Conservation (phyloP, 2,329 filamentous ascomycete genomes). For the Seiridium cupressi region DNA sequence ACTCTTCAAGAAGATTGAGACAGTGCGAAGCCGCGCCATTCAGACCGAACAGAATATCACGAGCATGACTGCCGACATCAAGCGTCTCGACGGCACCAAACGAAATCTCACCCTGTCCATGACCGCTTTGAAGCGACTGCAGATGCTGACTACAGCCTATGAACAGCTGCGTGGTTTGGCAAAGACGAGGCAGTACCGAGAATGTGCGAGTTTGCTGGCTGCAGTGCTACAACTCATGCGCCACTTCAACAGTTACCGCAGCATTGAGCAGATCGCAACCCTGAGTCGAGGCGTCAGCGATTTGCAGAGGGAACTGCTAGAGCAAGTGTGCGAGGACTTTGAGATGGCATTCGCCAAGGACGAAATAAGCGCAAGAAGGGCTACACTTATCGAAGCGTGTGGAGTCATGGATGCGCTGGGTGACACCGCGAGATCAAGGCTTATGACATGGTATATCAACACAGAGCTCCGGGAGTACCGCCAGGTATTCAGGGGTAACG, state of each 20-base stretch:
- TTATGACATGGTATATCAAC: conserved; percentile 97
- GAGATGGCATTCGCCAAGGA: conserved; percentile 90
- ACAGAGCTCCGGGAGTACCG: conserved; percentile 94
- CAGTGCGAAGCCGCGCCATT: conserved; percentile 82
- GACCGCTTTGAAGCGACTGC: conserved; percentile 93
- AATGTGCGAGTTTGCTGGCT: conserved; percentile 90
- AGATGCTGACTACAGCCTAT: conserved; percentile 99
- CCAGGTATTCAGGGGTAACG: conserved; percentile 92
- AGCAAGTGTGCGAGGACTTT: conserved; percentile 99
- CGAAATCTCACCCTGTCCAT: conserved; percentile 94
- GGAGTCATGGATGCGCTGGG: conserved; percentile 93
- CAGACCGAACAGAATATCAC: conserved; percentile 95
- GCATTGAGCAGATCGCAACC: conserved; percentile 95
- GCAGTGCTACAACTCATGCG: conserved; percentile 97
- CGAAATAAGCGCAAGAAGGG: conserved; percentile 69
- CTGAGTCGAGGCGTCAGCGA: conserved; percentile 91
- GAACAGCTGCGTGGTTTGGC: conserved; percentile 86
- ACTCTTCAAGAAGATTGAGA: conserved; percentile 93
- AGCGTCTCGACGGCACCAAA: conserved; percentile 94
- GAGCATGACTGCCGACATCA: conserved; percentile 98
- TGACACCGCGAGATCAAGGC: conserved; percentile 75
- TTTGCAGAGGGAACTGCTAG: conserved; percentile 84
- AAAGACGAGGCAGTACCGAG: conserved; percentile 85
- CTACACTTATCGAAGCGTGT: conserved; percentile 80
- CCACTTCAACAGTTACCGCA: conserved; percentile 96